phyloP scores from a whole-genome alignment of 176 grass and related monocot species.

The Lolium rigidum region DNA sequence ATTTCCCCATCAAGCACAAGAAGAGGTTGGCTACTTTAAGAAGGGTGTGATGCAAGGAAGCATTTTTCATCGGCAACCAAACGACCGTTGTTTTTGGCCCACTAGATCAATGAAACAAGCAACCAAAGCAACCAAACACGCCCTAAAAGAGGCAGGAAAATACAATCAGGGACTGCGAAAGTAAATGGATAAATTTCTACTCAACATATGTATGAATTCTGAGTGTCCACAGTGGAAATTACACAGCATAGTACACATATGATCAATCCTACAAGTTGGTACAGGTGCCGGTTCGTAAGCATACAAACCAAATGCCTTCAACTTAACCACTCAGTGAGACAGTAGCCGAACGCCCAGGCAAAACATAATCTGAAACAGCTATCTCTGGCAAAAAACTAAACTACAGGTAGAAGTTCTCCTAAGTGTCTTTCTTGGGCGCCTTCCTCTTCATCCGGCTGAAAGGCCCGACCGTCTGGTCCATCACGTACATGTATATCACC shows the following conservation, averaged over 20 bases:
- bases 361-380: neutral
- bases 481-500: slow-evolving; percentile 97
- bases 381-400: neutral
- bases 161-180: no score
- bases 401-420: neutral
- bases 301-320: neutral
- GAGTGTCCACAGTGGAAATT: no score
- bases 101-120: no score
- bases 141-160: no score
- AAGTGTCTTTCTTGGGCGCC: slow-evolving; percentile 61
- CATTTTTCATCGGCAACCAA: no score
- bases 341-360: neutral
- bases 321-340: neutral
- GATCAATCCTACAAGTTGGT: neutral
- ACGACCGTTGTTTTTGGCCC: no score
- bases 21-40: no score
- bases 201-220: neutral
- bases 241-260: neutral
- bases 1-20: no score
- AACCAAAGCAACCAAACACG: no score
- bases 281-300: neutral
- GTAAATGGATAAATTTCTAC: no score
- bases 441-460: slow-evolving; percentile 98
- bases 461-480: slow-evolving; percentile 76
- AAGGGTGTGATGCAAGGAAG: no score